A percentile compares a stretch with the other conserved stretches of the same genome.
Evolutionary conservation across 1,284 basidiomycete species (phyloP).

Genomic region (Fomitopsis pinicola): DNA sequence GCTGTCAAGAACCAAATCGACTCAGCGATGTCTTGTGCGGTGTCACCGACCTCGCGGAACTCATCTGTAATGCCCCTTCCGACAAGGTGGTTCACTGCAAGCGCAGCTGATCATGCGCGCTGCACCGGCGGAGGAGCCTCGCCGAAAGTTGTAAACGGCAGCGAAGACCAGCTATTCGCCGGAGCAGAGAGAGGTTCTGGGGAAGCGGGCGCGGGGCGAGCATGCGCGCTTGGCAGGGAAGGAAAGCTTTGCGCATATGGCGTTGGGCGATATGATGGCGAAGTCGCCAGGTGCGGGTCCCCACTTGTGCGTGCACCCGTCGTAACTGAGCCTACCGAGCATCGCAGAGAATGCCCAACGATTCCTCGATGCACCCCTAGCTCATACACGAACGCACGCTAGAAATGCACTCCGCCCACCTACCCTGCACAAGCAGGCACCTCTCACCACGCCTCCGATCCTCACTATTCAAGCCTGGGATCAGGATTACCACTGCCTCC

Average conservation of each 20-base stretch:
- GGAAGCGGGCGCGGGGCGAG: conserved; percentile 70
- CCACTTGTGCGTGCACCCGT: neutral
- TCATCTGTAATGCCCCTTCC: conserved; percentile 91
- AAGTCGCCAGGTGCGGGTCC: conserved; percentile 67
- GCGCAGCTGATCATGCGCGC: conserved; percentile 91
- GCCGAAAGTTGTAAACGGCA: conserved; percentile 77
- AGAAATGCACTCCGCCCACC: conserved; percentile 68
- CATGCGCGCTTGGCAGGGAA: conserved; percentile 81
- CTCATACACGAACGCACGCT: conserved; percentile 75
- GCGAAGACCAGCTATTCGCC: conserved; percentile 67
- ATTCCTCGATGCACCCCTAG: conserved; percentile 77
- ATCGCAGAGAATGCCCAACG: conserved; percentile 74
- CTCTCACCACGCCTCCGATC: conserved; percentile 47
- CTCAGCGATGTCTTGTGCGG: conserved; percentile 94
- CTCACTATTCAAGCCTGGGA: conserved; percentile 89
- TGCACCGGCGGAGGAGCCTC: conserved; percentile 77
- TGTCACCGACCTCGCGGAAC: conserved; percentile 94
- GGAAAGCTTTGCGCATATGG: conserved; percentile 80
- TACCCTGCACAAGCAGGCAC: conserved; percentile 69
- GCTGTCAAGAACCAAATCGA: conserved; percentile 91
- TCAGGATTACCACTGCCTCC: conserved; percentile 86
- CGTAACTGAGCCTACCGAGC: neutral
- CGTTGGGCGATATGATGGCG: conserved; percentile 92
- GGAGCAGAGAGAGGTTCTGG: conserved; percentile 70
- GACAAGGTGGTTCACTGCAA: conserved; percentile 79